Conservation (phyloP, 2,329 filamentous ascomycete species). For the Dothideomycetes sp. region DNA sequence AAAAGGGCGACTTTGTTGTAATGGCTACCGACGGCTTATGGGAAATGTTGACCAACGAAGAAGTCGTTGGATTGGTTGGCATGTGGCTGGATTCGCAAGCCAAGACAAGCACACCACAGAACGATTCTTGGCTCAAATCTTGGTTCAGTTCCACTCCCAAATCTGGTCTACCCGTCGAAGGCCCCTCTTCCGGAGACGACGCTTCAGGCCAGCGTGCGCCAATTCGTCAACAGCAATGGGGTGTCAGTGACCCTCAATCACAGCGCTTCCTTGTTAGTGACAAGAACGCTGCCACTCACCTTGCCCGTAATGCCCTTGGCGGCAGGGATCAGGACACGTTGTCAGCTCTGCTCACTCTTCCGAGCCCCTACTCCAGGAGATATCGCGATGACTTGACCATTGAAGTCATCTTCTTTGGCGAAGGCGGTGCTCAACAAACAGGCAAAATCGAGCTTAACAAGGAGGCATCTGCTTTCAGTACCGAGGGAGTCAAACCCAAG, state of each 20-base stretch:
- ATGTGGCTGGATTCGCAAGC: slow-evolving; percentile 87
- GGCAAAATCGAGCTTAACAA: slow-evolving; percentile 76
- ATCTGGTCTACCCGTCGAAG: slow-evolving; percentile 65
- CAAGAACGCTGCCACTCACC: slow-evolving; percentile 90
- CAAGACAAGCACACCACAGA: slow-evolving; percentile 18
- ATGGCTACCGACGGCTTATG: slow-evolving; percentile 94
- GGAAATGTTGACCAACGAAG: slow-evolving; percentile 99
- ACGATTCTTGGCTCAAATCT: slow-evolving; percentile 57
- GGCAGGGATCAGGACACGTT: slow-evolving; percentile 91
- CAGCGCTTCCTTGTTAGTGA: slow-evolving; percentile 90
- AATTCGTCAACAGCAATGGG: slow-evolving; percentile 86
- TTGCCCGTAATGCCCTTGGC: slow-evolving; percentile 88
- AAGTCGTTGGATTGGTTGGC: slow-evolving; percentile 91
- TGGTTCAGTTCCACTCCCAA: slow-evolving; percentile 54
- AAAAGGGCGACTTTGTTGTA: slow-evolving; percentile 88
- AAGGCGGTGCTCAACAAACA: slow-evolving; percentile 60
- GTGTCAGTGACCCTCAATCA: slow-evolving; percentile 61
- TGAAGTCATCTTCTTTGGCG: slow-evolving; percentile 96
- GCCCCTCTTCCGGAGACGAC: slow-evolving; percentile 36
- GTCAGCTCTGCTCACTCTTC: slow-evolving; percentile 81
- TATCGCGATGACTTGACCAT: slow-evolving; percentile 95
- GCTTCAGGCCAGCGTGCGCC: slow-evolving; percentile 72
- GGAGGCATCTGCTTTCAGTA: slow-evolving; percentile 56
- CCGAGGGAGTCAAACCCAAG: slow-evolving; percentile 17
- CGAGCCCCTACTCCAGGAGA: slow-evolving; percentile 79